Evolutionary conservation across 2,329 filamentous ascomycete species (phyloP), one percentile per base, ranked within the genome.

Genomic region (Massarina eburnea): DNA sequence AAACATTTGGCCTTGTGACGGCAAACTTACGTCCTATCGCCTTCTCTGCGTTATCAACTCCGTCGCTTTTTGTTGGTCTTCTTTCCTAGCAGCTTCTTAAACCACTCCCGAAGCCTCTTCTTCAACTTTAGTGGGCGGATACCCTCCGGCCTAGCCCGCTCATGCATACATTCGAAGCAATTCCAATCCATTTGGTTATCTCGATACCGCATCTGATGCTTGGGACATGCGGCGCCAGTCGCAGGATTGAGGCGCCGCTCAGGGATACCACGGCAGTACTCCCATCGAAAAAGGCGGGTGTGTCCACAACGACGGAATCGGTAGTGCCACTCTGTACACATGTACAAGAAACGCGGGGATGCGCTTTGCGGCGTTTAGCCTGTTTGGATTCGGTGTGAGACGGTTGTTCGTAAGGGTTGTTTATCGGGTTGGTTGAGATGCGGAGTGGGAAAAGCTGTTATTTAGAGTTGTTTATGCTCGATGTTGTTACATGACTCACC

Each of bases 151-250:
- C 35, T 22, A 10, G 37, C 32, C 18, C 47, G 37, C 26, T 46
- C 38, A 15, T 39, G 38, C 21, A 51, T 29, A 45, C 54, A 57
- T 8, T 51, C 32, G 19, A 38, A 52, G 30, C 49, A 52, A 9
- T 48, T 49, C 9, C 32, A 47, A 15, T 22, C 39, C 30, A 8
- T 33, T n/a, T 33, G 30, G 5, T 42, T 38, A 17, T 50, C 32
- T 14, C 36, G 24, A n/a, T 33, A 45, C 17, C 18, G 35, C 22
- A 14, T 21, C 18, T 26, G 14, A 17, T 41, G 41, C 10, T 45
- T 12, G 12, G 30, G 34, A n/a, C n/a, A n/a, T n/a, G n/a, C n/a
- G n/a, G n/a, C n/a, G n/a, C n/a, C n/a, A n/a, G n/a, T n/a, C n/a
- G n/a, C n/a, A n/a, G n/a, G n/a, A n/a, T n/a, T n/a, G n/a, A n/a